Base-by-base conservation (phyloP, 106 monocot genomes). In the Dendrobium huoshanense region DNA sequence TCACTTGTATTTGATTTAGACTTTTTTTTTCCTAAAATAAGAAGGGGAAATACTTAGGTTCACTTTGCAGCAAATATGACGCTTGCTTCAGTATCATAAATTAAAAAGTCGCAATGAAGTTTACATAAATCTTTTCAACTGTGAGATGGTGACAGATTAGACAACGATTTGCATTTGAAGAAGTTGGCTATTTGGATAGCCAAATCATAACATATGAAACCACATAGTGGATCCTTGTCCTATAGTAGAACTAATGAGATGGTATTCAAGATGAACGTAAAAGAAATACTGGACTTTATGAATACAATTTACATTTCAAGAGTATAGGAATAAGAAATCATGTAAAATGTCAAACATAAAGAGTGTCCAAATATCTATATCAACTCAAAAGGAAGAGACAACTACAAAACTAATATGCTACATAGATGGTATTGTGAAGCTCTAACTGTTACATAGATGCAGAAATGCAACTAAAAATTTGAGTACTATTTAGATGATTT, bases 1-100 rank as follows among this genome's bases (percentile, higher is more conserved):
- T 99, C 98, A 82, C 81, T 86, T 77, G 92, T 91, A 82, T 78
- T 86, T 78, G 92, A 83, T 40, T 85, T 95, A 40, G 85, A 81
- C 78, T 88, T 93, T 78, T 78, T 90, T 82, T 73, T 90, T 24
- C 90, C 92, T 92, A 75, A 5, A 43, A 77, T 47, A 72, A n/a
- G 20, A 76, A 77, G 37, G 5, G 73, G 73, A 17, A 15, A 43
- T n/a, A 73, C 8, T 64, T 75, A 74, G 44, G 59, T 64, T 75
- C 40, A 13, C n/a, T 33, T 70, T 37, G 33, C 33, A 70, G 40
- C 61, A 70, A 70, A 70, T 37, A 70, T 13, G 37, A 70, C 3
- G 33, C 11, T 37, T 22, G 5, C 24, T 37, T 33, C 70, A 13
- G 29, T 37, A 70, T 16, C 37, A 4, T 33, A 70, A 33, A 70